Evolutionary conservation across 768 basidiomycete species (phyloP).

Genomic region (Pleurotus giganteus): DNA sequence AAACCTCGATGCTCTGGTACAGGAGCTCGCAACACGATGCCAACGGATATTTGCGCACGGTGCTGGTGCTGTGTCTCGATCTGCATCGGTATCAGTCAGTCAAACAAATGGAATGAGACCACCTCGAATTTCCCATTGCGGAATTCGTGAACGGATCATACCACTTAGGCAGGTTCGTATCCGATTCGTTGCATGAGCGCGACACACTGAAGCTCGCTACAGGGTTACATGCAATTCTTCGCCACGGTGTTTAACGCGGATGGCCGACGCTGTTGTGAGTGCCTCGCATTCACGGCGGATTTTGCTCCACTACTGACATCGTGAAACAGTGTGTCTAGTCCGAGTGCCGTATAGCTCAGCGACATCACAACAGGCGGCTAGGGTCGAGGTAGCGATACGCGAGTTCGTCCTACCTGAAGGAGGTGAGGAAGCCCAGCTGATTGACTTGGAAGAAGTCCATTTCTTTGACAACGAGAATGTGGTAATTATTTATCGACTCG

Average conservation of each 20-base stretch:
- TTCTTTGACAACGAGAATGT: conserved; percentile 79
- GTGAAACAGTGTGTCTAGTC: conserved; percentile 53
- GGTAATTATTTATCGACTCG: conserved; percentile 60
- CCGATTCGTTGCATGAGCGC: conserved; percentile 18
- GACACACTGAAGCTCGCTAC: conserved; percentile 31
- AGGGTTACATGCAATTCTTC: conserved; percentile 51
- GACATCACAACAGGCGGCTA: conserved; percentile 33
- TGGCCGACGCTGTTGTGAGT: conserved; percentile 48
- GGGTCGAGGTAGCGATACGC: conserved; percentile 51
- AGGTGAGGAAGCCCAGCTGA: conserved; percentile 28
- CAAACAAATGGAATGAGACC: conserved; percentile 31
- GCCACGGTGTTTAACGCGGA: conserved; percentile 41
- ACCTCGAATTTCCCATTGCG: conserved; percentile 25
- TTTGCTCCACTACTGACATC: conserved; percentile 22
- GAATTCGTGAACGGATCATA: conserved; percentile 56
- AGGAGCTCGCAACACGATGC: conserved; percentile 60
- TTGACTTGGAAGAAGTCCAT: conserved; percentile 60
- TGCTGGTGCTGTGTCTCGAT: conserved; percentile 61
- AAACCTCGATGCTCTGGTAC: conserved; percentile 65
- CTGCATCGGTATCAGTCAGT: conserved; percentile 42
- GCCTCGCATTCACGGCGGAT: conserved; percentile 15
- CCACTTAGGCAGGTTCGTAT: conserved; percentile 45
- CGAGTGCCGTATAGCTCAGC: conserved; percentile 49
- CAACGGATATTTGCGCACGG: conserved; percentile 61
- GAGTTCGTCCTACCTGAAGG: conserved; percentile 50